These are phyloP conservation scores for Heteromeles arbutifolia DNA, from an alignment of 306 rosid genomes.

Conservation along the genomic window DNA sequence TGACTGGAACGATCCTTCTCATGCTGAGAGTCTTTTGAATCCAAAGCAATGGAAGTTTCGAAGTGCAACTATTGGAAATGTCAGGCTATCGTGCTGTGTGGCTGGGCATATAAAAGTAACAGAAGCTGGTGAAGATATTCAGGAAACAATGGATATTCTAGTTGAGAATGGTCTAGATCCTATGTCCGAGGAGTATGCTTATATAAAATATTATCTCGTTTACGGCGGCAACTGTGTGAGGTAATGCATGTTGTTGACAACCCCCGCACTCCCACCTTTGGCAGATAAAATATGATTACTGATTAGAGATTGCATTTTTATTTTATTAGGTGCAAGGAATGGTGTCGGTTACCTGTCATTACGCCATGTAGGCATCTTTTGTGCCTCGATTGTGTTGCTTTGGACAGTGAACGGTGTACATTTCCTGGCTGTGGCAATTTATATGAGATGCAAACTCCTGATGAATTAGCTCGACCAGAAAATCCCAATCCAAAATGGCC, in stretches of 20 bases:
- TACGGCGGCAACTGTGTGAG: constrained; percentile 75
- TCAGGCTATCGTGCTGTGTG: constrained; percentile 93
- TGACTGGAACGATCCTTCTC: constrained; percentile 97
- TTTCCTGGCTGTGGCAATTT: constrained; percentile 72
- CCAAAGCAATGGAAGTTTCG: constrained; percentile 90
- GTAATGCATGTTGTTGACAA: constrained; percentile 34
- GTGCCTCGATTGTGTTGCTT: constrained; percentile 87
- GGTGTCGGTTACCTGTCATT: constrained; percentile 95
- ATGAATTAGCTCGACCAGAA: constrained; percentile 72
- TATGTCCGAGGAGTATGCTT: constrained; percentile 60
- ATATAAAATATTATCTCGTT: constrained; percentile 59
- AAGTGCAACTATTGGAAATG: constrained; percentile 62
- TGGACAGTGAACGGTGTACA: constrained; percentile 75
- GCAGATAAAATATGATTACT: neutral
- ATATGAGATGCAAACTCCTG: constrained; percentile 90
- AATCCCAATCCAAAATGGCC: constrained; percentile 97
- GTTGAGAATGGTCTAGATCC: constrained; percentile 66
- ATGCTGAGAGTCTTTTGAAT: constrained; percentile 89
- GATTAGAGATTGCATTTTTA: constrained; percentile 3
- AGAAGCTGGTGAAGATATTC: constrained; percentile 95
- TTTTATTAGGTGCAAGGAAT: constrained; percentile 69
- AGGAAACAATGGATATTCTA: constrained; percentile 90
- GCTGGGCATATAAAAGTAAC: constrained; percentile 95
- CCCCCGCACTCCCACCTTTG: neutral
- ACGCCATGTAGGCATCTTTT: constrained; percentile 88